phyloP scores from a whole-genome alignment of 345 rosid genomes.

The Stellera chamaejasme region DNA sequence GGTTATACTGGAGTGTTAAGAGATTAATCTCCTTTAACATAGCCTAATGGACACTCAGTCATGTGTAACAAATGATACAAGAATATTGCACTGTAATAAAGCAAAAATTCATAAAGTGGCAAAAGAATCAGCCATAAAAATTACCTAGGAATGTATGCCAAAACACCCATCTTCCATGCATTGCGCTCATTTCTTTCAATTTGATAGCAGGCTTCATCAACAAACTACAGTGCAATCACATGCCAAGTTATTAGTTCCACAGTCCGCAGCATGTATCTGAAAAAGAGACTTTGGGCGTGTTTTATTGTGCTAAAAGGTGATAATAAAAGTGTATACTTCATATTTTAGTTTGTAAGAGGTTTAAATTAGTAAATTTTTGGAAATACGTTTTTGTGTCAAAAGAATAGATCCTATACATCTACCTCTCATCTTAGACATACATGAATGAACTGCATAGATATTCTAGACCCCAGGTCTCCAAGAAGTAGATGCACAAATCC shows the following conservation, averaged over 20 bases:
- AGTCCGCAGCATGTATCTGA: conserved; percentile 7
- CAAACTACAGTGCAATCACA: conserved; percentile 45
- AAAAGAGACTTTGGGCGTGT: background rate
- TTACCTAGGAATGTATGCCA: conserved; percentile 83
- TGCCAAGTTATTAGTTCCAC: conserved; percentile 10
- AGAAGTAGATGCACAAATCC: conserved; percentile 93
- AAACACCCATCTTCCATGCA: conserved; percentile 71
- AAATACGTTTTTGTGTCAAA: too few species aligned
- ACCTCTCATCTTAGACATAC: conserved; percentile 53
- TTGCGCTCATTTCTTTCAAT: conserved; percentile 86
- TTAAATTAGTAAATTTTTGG: too few species aligned
- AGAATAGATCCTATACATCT: too few species aligned
- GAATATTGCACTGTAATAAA: background rate
- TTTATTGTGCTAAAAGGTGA: too few species aligned
- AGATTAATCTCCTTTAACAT: too few species aligned
- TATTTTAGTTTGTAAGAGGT: too few species aligned
- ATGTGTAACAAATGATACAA: background rate
- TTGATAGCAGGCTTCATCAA: conserved; percentile 93
- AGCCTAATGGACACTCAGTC: too few species aligned
- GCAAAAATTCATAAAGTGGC: too few species aligned
- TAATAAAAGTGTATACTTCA: too few species aligned
- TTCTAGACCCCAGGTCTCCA: conserved; percentile 76
- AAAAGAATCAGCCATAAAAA: too few species aligned
- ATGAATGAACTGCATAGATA: conserved; percentile 78
- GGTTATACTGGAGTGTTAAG: too few species aligned